Evolutionary conservation across 2,329 filamentous ascomycete species (phyloP).

Genomic region (Colletotrichum gloeosporioides): DNA sequence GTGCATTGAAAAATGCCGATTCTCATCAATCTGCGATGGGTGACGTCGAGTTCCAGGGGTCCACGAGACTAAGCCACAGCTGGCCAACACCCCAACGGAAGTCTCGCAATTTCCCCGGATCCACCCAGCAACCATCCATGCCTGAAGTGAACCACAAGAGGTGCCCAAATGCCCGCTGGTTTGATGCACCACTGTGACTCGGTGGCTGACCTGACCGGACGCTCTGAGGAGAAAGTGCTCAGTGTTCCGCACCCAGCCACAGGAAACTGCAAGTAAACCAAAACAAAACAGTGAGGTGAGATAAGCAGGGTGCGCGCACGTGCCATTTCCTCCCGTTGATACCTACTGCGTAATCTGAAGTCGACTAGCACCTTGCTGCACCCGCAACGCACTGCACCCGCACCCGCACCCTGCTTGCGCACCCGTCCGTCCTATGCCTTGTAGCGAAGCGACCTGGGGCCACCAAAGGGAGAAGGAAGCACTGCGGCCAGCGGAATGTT

Average conservation of each 20-base stretch:
- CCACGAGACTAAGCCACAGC: slow-evolving; percentile 4
- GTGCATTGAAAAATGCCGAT: background rate
- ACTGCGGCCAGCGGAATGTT: slow-evolving; percentile 14
- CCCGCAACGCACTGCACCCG: background rate
- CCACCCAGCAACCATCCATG: background rate
- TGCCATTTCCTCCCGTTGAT: background rate
- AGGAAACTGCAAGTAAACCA: background rate
- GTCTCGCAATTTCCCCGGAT: slow-evolving; percentile 17
- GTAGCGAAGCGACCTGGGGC: background rate
- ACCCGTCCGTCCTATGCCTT: background rate
- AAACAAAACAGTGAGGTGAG: background rate
- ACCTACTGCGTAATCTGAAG: background rate
- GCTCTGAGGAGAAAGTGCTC: background rate
- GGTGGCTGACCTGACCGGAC: background rate
- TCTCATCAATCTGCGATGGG: background rate
- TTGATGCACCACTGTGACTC: background rate
- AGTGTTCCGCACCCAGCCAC: background rate
- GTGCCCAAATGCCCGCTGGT: background rate
- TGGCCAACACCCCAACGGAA: background rate
- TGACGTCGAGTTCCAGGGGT: slow-evolving; percentile 16
- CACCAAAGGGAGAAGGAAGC: background rate
- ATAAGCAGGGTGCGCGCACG: background rate
- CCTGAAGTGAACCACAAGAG: background rate
- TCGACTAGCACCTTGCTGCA: background rate
- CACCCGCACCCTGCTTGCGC: slow-evolving; percentile 1